Evolutionary conservation across 129 eudicot genomes (phyloP).

Genomic region (Pulicaria dysenterica): DNA sequence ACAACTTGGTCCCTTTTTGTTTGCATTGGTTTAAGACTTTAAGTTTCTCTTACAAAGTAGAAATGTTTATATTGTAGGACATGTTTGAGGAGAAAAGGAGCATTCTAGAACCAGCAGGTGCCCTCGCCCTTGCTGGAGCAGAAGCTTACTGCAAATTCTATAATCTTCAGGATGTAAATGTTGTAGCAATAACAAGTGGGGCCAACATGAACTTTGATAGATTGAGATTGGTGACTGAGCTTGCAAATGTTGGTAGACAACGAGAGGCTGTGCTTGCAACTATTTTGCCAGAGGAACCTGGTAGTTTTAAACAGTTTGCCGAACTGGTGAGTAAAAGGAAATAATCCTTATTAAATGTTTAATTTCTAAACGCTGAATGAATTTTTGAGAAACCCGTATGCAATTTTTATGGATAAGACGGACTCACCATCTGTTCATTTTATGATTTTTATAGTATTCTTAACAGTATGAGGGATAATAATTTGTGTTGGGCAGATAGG

Average conservation of each 20-base stretch:
- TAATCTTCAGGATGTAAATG: constrained; percentile 76
- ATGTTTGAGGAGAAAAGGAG: constrained; percentile 99
- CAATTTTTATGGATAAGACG: no score
- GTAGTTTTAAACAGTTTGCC: constrained; percentile 78
- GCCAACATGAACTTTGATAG: constrained; percentile 99
- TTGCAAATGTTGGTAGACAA: constrained; percentile 93
- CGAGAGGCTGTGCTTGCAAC: constrained; percentile 98
- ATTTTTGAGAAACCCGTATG: no score
- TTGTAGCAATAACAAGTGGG: constrained; percentile 90
- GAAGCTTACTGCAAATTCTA: constrained; percentile 96
- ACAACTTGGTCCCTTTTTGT: not conserved
- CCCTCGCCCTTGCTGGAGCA: constrained; percentile 98
- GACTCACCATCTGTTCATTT: no score
- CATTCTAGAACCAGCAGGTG: constrained; percentile 99
- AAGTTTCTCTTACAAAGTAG: not conserved
- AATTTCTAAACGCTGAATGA: no score
- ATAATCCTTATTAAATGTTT: no score
- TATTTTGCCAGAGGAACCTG: constrained; percentile 83
- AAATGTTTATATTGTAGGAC: constrained; percentile 51
- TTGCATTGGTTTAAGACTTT: not conserved
- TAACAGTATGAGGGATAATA: not conserved
- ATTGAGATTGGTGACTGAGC: constrained; percentile 95
- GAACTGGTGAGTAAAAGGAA: constrained; percentile 53
- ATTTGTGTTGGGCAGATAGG: constrained; percentile 68
- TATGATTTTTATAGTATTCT: not conserved